A percentile compares a stretch with the other conserved stretches of the same genome.
Conservation (phyloP, 75 land plant genomes). For the Ceratopteris richardii region DNA sequence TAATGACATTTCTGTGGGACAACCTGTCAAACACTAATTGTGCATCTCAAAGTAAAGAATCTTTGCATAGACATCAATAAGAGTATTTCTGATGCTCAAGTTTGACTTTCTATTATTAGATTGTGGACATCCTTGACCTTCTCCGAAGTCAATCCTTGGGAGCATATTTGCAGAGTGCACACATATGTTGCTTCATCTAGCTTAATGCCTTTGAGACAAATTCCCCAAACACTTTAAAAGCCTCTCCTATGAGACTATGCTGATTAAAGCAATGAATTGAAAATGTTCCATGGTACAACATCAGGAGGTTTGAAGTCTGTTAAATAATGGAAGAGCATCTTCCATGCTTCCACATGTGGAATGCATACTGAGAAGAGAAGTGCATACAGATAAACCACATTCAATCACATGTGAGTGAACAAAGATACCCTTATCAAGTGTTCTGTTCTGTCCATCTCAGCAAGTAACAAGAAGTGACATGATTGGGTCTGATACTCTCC, state of each 20-base stretch:
- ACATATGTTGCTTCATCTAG: constrained; percentile 3
- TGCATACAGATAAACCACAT: neutral
- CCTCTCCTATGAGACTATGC: constrained; percentile 1
- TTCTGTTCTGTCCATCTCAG: neutral
- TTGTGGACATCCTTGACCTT: constrained; percentile 37
- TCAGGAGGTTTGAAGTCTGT: constrained; percentile 5
- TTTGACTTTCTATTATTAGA: constrained; percentile 28
- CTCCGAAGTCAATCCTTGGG: neutral
- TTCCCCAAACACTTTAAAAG: constrained; percentile 5
- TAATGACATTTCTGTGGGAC: constrained; percentile 3
- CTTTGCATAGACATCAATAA: constrained; percentile 51
- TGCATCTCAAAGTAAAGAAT: constrained; percentile 30
- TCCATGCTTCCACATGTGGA: constrained; percentile 5
- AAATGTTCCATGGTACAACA: constrained; percentile 14
- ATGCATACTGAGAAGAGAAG: constrained; percentile 7
- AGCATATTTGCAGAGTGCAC: constrained; percentile 32
- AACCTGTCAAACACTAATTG: constrained; percentile 15
- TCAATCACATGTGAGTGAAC: neutral
- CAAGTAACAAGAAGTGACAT: neutral
- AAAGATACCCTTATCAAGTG: neutral
- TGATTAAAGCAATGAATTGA: constrained; percentile 7
- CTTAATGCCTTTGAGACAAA: constrained; percentile 1
- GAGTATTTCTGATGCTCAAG: constrained; percentile 29
- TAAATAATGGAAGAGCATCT: constrained; percentile 8
- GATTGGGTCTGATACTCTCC: neutral